Conservation (phyloP, 2,329 filamentous ascomycete genomes). For the Colletotrichum agaves region DNA sequence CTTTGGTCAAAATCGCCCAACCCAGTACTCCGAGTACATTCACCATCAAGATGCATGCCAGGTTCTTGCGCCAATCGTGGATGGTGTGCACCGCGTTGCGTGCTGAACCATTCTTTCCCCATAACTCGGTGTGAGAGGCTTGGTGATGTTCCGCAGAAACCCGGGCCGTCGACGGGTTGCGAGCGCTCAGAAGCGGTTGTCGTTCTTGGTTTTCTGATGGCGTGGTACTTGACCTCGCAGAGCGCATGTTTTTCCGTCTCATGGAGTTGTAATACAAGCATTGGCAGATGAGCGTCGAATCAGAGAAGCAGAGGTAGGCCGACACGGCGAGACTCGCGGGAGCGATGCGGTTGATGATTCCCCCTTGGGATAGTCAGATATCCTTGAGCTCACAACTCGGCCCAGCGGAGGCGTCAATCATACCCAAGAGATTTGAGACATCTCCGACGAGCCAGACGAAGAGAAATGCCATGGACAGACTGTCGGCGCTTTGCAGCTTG, state of each 20-base stretch:
- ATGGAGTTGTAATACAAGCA: constrained; percentile 20
- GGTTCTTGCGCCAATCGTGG: constrained; percentile 13
- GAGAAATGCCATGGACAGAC: constrained; percentile 28
- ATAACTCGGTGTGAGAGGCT: background rate
- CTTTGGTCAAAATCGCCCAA: constrained; percentile 6
- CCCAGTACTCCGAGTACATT: background rate
- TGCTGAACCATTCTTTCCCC: accelerated
- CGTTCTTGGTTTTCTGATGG: too few species aligned
- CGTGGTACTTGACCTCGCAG: background rate
- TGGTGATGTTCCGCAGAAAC: too few species aligned
- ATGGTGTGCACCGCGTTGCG: background rate
- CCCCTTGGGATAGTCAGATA: background rate
- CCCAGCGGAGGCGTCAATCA: background rate
- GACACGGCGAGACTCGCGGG: constrained; percentile 23
- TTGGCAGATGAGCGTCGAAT: constrained; percentile 30
- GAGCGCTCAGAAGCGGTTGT: too few species aligned
- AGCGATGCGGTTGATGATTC: constrained; percentile 18
- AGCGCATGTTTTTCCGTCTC: background rate
- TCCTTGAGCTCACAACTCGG: background rate
- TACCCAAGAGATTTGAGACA: constrained; percentile 18
- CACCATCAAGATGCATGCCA: constrained; percentile 2
- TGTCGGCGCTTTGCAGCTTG: constrained; percentile 20
- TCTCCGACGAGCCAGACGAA: constrained; percentile 27
- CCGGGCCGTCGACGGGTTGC: too few species aligned
- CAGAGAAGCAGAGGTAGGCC: constrained; percentile 21